phyloP scores from a whole-genome alignment of 2,329 filamentous ascomycete genomes.

The Rhynchosporium secalis region DNA sequence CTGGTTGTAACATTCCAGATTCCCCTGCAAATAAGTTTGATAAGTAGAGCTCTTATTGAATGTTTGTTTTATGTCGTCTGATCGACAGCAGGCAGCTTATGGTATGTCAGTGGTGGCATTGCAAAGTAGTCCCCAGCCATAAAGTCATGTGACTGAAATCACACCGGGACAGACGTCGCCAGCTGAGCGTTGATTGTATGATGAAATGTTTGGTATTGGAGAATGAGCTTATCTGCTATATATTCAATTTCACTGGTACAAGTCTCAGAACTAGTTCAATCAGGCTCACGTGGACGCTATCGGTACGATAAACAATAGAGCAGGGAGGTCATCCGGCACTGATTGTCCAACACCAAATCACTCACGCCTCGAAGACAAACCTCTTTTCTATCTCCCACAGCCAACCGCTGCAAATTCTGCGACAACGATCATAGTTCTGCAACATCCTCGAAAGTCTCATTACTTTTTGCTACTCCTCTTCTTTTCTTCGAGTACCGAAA shows the following conservation, averaged over 20 bases:
- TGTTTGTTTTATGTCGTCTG: too few relatives aligned
- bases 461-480: not conserved
- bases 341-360: not conserved
- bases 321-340: slow-evolving; percentile 9
- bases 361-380: not conserved
- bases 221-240: not conserved
- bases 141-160: too few relatives aligned
- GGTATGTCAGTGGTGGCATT: too few relatives aligned
- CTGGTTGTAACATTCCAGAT: too few relatives aligned
- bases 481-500: slow-evolving; percentile 6
- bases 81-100: too few relatives aligned
- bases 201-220: too few relatives aligned
- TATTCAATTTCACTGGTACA: not conserved
- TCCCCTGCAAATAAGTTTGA: too few relatives aligned
- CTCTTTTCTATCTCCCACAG: not conserved
- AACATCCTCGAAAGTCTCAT: not conserved
- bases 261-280: not conserved
- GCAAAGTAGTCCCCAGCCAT: too few relatives aligned
- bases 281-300: not conserved
- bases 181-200: too few relatives aligned
- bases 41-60: too few relatives aligned
- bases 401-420: not conserved
- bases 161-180: too few relatives aligned
- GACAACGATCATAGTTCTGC: not conserved
- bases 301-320: slow-evolving; percentile 1